A percentile compares a stretch with the other conserved stretches of the same genome.
Evolutionary conservation across 306 rosid genomes (phyloP).

Genomic region (Vigna nakashimae): DNA sequence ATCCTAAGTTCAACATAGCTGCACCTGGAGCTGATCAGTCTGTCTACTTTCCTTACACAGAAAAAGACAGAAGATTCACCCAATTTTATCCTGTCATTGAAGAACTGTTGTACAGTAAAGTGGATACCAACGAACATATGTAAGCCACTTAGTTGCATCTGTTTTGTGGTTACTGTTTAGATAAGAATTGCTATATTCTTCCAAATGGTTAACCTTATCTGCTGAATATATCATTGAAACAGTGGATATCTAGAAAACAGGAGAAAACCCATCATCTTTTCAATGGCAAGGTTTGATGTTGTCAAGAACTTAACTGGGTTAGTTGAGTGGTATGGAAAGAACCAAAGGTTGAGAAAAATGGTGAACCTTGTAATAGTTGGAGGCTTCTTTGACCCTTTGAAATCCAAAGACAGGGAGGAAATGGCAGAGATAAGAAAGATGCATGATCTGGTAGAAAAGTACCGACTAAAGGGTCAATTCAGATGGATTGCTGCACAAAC

Average conservation of each 20-base stretch:
- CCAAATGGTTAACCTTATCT: slow-evolving; percentile 1
- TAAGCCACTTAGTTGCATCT: slow-evolving; percentile 42
- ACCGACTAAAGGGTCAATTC: slow-evolving; percentile 77
- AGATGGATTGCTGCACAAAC: slow-evolving; percentile 96
- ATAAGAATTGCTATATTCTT: slow-evolving; percentile 12
- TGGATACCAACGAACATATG: slow-evolving; percentile 77
- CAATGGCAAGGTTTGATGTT: slow-evolving; percentile 92
- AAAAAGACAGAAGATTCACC: slow-evolving; percentile 59
- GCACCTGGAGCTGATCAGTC: slow-evolving; percentile 94
- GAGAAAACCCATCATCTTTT: slow-evolving; percentile 80
- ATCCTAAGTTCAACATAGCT: slow-evolving; percentile 94
- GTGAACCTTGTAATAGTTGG: slow-evolving; percentile 95
- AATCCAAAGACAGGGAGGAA: slow-evolving; percentile 90
- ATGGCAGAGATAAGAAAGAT: slow-evolving; percentile 74
- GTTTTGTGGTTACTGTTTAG: neutral
- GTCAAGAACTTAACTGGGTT: slow-evolving; percentile 88
- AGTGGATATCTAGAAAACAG: slow-evolving; percentile 76
- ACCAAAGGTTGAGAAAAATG: slow-evolving; percentile 68
- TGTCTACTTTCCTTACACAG: slow-evolving; percentile 77
- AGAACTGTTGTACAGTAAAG: slow-evolving; percentile 64
- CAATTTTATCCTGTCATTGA: slow-evolving; percentile 73
- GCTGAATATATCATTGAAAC: slow-evolving; percentile 37
- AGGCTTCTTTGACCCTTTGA: slow-evolving; percentile 88
- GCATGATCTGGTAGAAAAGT: slow-evolving; percentile 69
- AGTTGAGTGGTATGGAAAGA: slow-evolving; percentile 86